A percentile compares a stretch with the other conserved stretches of the same genome.
Evolutionary conservation across 2,329 filamentous ascomycete species (phyloP).

Genomic region (Cladosporium sp.): DNA sequence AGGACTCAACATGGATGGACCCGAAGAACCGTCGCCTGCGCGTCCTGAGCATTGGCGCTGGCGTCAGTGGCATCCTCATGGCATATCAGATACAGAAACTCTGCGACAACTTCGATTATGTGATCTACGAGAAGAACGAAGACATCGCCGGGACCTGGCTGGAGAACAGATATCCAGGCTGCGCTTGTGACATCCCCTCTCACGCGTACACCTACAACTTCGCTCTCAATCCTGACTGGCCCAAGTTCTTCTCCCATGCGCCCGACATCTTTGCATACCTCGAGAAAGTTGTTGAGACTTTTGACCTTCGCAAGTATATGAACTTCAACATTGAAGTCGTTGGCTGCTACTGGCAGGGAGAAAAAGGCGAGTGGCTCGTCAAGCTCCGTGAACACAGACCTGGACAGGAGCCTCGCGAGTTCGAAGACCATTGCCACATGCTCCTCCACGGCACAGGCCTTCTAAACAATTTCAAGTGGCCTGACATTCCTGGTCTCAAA

Average conservation of each 20-base stretch:
- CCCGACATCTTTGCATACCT: constrained; percentile 48
- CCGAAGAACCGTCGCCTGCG: constrained; percentile 41
- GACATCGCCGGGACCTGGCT: constrained; percentile 45
- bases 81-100: constrained; percentile 47
- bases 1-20: constrained; percentile 36
- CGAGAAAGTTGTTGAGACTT: constrained; percentile 45
- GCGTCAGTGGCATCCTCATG: constrained; percentile 44
- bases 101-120: constrained; percentile 42
- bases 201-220: constrained; percentile 45
- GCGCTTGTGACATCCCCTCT: constrained; percentile 44
- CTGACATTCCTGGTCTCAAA: constrained; percentile 37
- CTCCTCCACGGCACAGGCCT: constrained; percentile 43
- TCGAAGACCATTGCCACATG: constrained; percentile 42
- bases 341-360: constrained; percentile 47
- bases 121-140: constrained; percentile 47
- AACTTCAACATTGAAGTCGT: constrained; percentile 47
- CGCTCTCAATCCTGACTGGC: constrained; percentile 45
- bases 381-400: constrained; percentile 40
- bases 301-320: constrained; percentile 51
- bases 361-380: constrained; percentile 47
- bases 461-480: constrained; percentile 26
- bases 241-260: constrained; percentile 43
- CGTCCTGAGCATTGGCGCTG: constrained; percentile 47
- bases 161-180: constrained; percentile 38
- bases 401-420: constrained; percentile 33